Percentiles rank a stretch among this genome's conserved stretches.
Evolutionary conservation across 306 rosid species (phyloP).

Genomic region (Argentina anserina): DNA sequence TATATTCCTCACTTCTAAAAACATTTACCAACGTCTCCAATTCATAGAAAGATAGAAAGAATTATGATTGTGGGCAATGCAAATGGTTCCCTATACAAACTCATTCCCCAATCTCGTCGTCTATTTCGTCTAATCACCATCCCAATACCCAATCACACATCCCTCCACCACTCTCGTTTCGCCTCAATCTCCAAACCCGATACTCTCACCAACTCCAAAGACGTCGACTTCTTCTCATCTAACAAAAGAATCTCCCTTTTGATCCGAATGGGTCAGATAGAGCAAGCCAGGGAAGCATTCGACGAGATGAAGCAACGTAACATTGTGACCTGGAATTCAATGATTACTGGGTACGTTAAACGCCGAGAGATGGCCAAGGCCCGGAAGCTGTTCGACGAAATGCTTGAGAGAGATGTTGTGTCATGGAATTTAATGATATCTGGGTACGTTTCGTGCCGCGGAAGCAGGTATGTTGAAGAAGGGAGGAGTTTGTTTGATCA

Average conservation of each 20-base stretch:
- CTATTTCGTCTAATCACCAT: too few relatives aligned
- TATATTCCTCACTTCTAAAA: too few relatives aligned
- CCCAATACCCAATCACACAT: too few relatives aligned
- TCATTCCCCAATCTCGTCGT: too few relatives aligned
- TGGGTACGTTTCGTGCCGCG: conserved; percentile 38
- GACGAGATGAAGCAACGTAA: conserved; percentile 29
- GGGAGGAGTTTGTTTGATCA: conserved; percentile 36
- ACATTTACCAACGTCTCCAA: too few relatives aligned
- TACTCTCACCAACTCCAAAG: neutral
- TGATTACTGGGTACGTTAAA: conserved; percentile 41
- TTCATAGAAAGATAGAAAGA: too few relatives aligned
- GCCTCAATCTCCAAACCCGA: too few relatives aligned
- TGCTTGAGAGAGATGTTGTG: conserved; percentile 35
- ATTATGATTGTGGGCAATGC: too few relatives aligned
- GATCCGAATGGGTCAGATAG: conserved; percentile 31
- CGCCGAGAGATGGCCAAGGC: conserved; percentile 39
- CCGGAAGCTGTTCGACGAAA: conserved; percentile 35
- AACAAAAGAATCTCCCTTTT: conserved; percentile 37
- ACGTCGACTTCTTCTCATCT: conserved; percentile 5
- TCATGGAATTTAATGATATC: conserved; percentile 53
- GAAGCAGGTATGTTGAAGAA: conserved; percentile 31
- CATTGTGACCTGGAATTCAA: conserved; percentile 44
- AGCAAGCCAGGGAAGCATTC: conserved; percentile 35
- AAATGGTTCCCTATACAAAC: too few relatives aligned
- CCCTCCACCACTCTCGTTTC: too few relatives aligned